Base-by-base conservation (phyloP, 2,329 filamentous ascomycete genomes). In the Colletotrichum sp. region DNA sequence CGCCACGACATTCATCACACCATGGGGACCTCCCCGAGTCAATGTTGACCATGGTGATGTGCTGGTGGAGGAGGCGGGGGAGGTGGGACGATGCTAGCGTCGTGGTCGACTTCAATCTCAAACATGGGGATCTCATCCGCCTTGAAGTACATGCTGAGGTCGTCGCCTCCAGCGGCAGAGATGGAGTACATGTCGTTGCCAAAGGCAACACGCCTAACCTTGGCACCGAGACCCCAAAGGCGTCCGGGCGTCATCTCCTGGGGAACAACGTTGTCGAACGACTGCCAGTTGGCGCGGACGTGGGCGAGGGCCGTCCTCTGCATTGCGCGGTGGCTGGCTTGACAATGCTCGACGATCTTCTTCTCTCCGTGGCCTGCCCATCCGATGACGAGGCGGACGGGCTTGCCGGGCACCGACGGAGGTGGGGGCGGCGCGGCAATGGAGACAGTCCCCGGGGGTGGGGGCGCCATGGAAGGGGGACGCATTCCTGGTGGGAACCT, bases 321-420 rank as follows among this genome's bases (percentile, higher is more conserved):
- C 28, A 76, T 65, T 5, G 60, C 64, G 9, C 71, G 75, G 16
- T 71, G 66, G 15, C 75, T 65, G 43, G 72, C 39, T 18, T 55
- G 70, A 64, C 81, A 80, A 52, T 80, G 75, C 18, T 80, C 82
- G 32, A 83, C 77, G 66, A 84, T 75, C 62, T 81, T 82, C 52
- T 79, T 78, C 76, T 80, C 77, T 55, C 82, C 83, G 25, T 79
- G 80, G 43, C 79, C 79, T 7, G 64, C 48, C 81, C 81, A 83
- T 62, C 58, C 73, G 71, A 84, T 78, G 64, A 76, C 76, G 43
- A 84, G 77, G 22, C 81, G 77, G 10, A 82, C 78, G 2, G 74
- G 71, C 52, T 58, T 81, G 56, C 66, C 70, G 62, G 79, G 60
- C 71, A 28, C 25, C 66, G 76, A 5, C 32, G 76, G 22, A 64